A percentile compares a stretch with the other conserved stretches of the same genome.
Evolutionary conservation across 2,329 filamentous ascomycete species (phyloP).

Genomic region (Pseudocercospora cruenta): DNA sequence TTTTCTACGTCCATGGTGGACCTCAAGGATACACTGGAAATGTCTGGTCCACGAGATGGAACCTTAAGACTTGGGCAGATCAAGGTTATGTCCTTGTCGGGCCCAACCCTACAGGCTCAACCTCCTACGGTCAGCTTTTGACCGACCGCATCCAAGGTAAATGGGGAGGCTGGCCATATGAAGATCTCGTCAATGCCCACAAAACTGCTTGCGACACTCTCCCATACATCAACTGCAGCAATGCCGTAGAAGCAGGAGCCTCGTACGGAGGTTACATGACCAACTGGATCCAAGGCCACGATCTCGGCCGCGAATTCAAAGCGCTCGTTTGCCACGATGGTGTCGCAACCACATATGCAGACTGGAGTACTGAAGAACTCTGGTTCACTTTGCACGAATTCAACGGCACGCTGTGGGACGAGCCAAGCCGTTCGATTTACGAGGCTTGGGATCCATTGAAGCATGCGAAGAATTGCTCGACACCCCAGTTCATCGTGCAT

Average conservation of each 20-base stretch:
- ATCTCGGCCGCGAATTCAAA: constrained; percentile 80
- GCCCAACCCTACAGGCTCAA: constrained; percentile 37
- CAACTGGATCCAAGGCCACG: constrained; percentile 75
- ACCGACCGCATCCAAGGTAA: constrained; percentile 33
- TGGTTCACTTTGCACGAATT: constrained; percentile 58
- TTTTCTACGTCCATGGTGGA: constrained; percentile 38
- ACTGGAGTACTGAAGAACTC: constrained; percentile 53
- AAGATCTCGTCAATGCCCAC: constrained; percentile 32
- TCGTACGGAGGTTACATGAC: constrained; percentile 46
- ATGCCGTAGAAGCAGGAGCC: constrained; percentile 30
- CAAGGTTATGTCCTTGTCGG: constrained; percentile 39
- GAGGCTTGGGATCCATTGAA: constrained; percentile 28
- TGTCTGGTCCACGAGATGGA: constrained; percentile 36
- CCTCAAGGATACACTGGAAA: constrained; percentile 36
- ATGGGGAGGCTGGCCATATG: constrained; percentile 31
- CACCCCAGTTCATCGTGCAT: constrained; percentile 31
- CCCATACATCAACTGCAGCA: constrained; percentile 31
- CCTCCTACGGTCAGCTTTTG: constrained; percentile 37
- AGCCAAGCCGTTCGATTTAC: constrained; percentile 26
- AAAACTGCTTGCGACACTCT: constrained; percentile 27
- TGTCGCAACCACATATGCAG: constrained; percentile 53
- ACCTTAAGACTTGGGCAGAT: constrained; percentile 36
- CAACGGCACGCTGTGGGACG: constrained; percentile 54
- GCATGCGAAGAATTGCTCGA: constrained; percentile 30
- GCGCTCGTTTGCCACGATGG: constrained; percentile 88